Evolutionary conservation across 805 yeast species (phyloP).

Genomic region (Teunomyces pallodes): DNA sequence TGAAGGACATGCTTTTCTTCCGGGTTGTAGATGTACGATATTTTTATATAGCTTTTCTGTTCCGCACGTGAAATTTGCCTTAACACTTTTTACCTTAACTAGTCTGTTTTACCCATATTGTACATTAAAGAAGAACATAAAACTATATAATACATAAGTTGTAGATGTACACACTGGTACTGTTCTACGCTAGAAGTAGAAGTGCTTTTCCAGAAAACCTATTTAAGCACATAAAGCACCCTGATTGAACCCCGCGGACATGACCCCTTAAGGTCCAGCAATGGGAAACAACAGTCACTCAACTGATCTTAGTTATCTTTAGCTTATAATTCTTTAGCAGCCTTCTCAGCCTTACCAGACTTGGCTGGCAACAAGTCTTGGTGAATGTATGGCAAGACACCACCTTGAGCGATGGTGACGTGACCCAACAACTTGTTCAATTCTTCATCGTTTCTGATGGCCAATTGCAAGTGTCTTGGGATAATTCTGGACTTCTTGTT

Average conservation of each 20-base stretch:
- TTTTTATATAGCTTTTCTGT: neutral
- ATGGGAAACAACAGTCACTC: neutral
- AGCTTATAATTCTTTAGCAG: slow-evolving; percentile 62
- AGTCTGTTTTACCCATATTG: neutral
- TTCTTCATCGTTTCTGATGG: slow-evolving; percentile 99
- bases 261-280: neutral
- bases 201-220: slow-evolving; percentile 2
- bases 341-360: slow-evolving; percentile 57
- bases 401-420: slow-evolving; percentile 93
- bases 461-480: slow-evolving; percentile 98
- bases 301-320: neutral
- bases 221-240: neutral
- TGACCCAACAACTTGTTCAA: slow-evolving; percentile 89
- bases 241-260: neutral
- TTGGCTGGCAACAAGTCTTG: slow-evolving; percentile 86
- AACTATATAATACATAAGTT: slow-evolving; percentile 3
- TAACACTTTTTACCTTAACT: too few species aligned
- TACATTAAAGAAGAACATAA: slow-evolving; percentile 4
- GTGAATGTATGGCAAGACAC: slow-evolving; percentile 97
- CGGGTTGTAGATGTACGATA: neutral
- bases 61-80: neutral
- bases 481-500: slow-evolving; percentile 64
- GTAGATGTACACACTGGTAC: slow-evolving; percentile 2
- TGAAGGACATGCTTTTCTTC: neutral
- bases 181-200: slow-evolving; percentile 3